Percentiles rank a stretch among this genome's conserved stretches.
phyloP scores from a whole-genome alignment of 2,329 filamentous ascomycete species.

The Periconia macrospinosa region DNA sequence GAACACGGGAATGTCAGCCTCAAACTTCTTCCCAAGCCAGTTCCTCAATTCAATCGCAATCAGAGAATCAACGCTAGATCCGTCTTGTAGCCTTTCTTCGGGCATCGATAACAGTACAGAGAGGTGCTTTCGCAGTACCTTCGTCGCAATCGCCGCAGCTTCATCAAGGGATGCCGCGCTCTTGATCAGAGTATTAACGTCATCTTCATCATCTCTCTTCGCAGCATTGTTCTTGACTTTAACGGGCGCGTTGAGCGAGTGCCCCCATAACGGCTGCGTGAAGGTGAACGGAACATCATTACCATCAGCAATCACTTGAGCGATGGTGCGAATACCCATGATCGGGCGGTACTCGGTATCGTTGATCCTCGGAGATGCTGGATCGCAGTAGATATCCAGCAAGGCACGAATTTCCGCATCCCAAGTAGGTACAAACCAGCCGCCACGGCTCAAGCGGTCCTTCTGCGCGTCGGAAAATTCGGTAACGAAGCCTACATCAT shows the following conservation, averaged over 20 bases:
- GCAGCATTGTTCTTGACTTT: not conserved
- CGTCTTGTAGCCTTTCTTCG: not conserved
- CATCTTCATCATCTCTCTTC: not conserved
- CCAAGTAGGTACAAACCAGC: not conserved
- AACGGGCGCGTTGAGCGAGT: not conserved
- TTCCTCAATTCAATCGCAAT: not conserved
- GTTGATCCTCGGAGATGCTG: not conserved
- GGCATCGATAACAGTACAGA: not conserved
- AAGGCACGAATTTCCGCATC: not conserved
- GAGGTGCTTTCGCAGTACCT: not conserved
- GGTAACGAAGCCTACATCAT: constrained; percentile 6
- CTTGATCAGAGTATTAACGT: not conserved
- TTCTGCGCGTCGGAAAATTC: not conserved
- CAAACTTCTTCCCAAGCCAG: not conserved
- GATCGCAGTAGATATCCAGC: not conserved
- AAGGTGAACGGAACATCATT: not conserved
- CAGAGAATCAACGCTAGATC: not conserved
- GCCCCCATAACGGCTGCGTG: not conserved
- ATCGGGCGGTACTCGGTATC: not conserved
- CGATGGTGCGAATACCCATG: not conserved
- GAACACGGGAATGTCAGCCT: not conserved
- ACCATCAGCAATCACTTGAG: not conserved
- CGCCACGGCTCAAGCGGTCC: not conserved
- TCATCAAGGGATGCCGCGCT: not conserved
- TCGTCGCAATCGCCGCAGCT: not conserved